These are phyloP conservation scores for Thozetella sp. DNA, from an alignment of 495 filamentous ascomycete species.

Conservation along the genomic window DNA sequence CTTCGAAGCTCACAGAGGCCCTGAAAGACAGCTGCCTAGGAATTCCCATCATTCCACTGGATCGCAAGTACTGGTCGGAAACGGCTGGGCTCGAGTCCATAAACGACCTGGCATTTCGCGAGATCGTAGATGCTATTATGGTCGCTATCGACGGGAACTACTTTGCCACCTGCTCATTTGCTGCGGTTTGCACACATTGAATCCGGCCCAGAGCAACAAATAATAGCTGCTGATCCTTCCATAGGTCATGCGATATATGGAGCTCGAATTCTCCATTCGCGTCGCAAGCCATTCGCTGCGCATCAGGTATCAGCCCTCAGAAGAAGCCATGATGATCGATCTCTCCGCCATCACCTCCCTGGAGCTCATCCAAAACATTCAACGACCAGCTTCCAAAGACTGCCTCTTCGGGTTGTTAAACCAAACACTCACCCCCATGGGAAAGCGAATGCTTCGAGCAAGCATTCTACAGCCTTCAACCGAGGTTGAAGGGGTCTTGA, in stretches of 20 bases:
- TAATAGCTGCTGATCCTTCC: constrained; percentile 19
- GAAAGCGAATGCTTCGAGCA: constrained; percentile 74
- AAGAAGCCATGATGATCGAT: constrained; percentile 95
- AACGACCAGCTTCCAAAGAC: constrained; percentile 70
- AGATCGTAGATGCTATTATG: constrained; percentile 79
- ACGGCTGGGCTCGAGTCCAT: constrained; percentile 76
- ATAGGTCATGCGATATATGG: constrained; percentile 81
- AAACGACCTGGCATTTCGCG: constrained; percentile 72
- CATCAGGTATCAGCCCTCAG: constrained; percentile 84
- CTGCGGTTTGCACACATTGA: constrained; percentile 59
- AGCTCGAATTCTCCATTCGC: constrained; percentile 57
- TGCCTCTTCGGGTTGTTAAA: constrained; percentile 86
- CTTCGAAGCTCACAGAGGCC: constrained; percentile 42
- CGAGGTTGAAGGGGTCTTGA: constrained; percentile 57
- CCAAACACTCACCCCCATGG: constrained; percentile 85
- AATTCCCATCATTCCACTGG: constrained; percentile 61
- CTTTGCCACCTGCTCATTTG: constrained; percentile 87
- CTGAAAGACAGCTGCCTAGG: constrained; percentile 66
- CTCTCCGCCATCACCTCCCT: constrained; percentile 80
- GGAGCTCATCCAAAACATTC: constrained; percentile 88
- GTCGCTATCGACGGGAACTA: constrained; percentile 80
- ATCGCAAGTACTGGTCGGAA: constrained; percentile 91
- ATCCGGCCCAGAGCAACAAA: background rate
- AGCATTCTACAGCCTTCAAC: constrained; percentile 92
- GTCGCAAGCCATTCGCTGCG: constrained; percentile 80